A percentile compares a stretch with the other conserved stretches of the same genome.
These are phyloP conservation scores for Grammothele lineata DNA, from an alignment of 768 basidiomycete genomes.

Conservation along the genomic window DNA sequence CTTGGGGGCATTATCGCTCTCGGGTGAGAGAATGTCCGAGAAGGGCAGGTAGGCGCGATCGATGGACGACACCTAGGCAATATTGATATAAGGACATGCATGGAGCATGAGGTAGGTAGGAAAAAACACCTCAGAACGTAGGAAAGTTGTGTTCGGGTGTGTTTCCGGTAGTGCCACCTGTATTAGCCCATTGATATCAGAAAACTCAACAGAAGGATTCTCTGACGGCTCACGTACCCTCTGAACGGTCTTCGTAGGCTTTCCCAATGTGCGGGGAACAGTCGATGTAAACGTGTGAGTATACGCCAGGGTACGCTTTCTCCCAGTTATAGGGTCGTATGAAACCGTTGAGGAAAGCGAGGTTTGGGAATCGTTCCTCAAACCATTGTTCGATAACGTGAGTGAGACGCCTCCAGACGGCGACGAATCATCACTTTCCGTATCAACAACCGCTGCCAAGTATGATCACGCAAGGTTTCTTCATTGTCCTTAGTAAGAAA, in stretches of 20 bases:
- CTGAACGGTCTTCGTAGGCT: not conserved
- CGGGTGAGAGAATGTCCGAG: too few relatives aligned
- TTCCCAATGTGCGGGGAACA: not conserved
- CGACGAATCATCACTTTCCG: constrained; percentile 7
- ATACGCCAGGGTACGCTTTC: constrained; percentile 8
- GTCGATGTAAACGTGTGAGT: not conserved
- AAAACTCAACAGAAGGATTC: too few relatives aligned
- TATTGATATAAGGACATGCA: too few relatives aligned
- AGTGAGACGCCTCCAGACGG: constrained; percentile 7
- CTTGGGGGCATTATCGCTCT: too few relatives aligned
- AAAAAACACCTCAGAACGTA: too few relatives aligned
- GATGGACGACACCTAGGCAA: too few relatives aligned
- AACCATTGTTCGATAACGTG: not conserved
- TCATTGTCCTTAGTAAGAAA: too few relatives aligned
- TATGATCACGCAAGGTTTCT: too few relatives aligned
- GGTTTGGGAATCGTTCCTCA: constrained; percentile 1
- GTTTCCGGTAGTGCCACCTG: too few relatives aligned
- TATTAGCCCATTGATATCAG: too few relatives aligned
- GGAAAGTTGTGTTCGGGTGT: too few relatives aligned
- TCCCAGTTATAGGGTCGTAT: not conserved
- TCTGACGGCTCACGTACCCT: not conserved
- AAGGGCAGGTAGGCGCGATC: not conserved
- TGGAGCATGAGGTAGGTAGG: too few relatives aligned
- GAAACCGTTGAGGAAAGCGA: constrained; percentile 3
- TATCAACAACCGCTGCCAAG: constrained; percentile 10